Evolutionary conservation across 768 basidiomycete genomes (phyloP).

Genomic region (Tremella fuciformis): DNA sequence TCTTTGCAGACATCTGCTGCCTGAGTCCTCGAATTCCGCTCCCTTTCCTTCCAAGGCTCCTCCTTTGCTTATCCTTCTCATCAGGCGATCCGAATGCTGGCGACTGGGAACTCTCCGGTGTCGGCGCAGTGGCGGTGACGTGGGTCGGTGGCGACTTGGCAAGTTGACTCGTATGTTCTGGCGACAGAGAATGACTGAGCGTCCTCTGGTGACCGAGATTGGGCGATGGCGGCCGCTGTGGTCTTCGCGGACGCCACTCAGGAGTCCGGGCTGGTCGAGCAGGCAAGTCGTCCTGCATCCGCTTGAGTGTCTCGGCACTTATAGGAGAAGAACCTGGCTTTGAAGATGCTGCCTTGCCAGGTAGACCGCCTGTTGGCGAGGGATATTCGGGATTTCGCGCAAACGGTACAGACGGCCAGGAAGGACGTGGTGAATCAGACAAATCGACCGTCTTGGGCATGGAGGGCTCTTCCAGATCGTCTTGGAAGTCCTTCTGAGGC

Average conservation of each 20-base stretch:
- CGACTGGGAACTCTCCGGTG: too few species aligned
- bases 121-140: background rate
- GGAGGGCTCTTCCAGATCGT: too few species aligned
- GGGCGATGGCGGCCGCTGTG: constrained; percentile 43
- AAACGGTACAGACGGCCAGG: constrained; percentile 34
- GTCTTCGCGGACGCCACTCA: constrained; percentile 43
- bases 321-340: constrained; percentile 11
- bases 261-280: constrained; percentile 9
- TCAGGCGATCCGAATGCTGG: background rate
- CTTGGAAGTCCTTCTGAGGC: constrained; percentile 1
- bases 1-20: constrained; percentile 25
- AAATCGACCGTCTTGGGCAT: too few species aligned
- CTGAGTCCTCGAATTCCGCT: constrained; percentile 1
- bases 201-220: constrained; percentile 25
- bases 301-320: constrained; percentile 37
- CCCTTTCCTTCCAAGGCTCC: background rate
- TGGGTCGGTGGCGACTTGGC: constrained; percentile 10
- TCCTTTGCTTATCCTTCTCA: background rate
- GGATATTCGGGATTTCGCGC: constrained; percentile 13
- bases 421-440: constrained; percentile 11
- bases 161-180: constrained; percentile 25
- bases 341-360: too few species aligned
- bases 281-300: constrained; percentile 32
- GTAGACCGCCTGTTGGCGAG: background rate
- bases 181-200: constrained; percentile 24